Conservation (phyloP, 2,329 filamentous ascomycete genomes). For the Arthrobotrys musiformis region DNA sequence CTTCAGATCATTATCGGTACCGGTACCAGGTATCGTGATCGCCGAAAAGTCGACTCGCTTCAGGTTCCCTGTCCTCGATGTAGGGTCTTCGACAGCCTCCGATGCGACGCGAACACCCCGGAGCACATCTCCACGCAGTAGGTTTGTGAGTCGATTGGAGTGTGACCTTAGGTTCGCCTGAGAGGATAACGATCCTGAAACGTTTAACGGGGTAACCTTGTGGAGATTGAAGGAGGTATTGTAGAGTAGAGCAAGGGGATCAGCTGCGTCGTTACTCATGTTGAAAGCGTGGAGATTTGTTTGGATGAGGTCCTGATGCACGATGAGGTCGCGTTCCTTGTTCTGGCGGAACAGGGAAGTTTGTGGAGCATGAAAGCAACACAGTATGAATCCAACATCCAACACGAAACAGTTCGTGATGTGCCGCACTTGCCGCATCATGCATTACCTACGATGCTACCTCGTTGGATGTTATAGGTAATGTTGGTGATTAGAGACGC, state of each 20-base stretch:
- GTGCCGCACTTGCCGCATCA: constrained; percentile 15
- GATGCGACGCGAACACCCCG: constrained; percentile 50
- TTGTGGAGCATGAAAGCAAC: constrained; percentile 44
- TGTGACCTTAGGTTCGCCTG: constrained; percentile 33
- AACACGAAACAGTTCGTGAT: constrained; percentile 3
- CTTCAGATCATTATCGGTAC: background rate
- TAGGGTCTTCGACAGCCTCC: constrained; percentile 17
- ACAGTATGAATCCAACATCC: constrained; percentile 15
- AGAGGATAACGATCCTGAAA: constrained; percentile 22
- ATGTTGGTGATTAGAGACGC: background rate
- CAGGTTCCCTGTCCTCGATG: constrained; percentile 28
- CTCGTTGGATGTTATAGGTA: background rate
- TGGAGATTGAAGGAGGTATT: constrained; percentile 46
- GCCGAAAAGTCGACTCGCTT: constrained; percentile 32
- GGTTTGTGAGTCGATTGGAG: constrained; percentile 29
- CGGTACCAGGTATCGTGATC: constrained; percentile 4
- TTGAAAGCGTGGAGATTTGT: background rate
- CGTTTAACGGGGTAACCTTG: constrained; percentile 38
- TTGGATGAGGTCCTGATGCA: constrained; percentile 15
- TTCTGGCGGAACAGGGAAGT: background rate
- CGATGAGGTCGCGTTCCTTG: background rate
- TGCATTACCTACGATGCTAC: background rate
- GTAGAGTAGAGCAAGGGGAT: constrained; percentile 26
- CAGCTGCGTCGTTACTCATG: constrained; percentile 37
- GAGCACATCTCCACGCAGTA: constrained; percentile 49